These are phyloP conservation scores for Cymbidium sinense DNA, from an alignment of 106 monocot species.

Conservation along the genomic window DNA sequence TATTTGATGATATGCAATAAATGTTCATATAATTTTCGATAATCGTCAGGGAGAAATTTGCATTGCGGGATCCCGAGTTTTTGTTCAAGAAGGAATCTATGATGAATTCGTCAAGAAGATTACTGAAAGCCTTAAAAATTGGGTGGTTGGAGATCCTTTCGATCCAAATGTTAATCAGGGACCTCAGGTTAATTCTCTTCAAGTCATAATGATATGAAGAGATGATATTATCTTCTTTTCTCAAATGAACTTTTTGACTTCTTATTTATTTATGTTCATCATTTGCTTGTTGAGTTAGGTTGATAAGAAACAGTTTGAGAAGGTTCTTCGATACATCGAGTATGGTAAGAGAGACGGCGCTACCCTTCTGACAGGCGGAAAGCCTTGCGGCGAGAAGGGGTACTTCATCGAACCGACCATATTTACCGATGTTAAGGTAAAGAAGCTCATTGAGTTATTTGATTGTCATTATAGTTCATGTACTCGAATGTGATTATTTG, in stretches of 20 bases:
- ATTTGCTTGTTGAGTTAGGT: constrained; percentile 11
- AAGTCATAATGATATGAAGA: too few relatives aligned
- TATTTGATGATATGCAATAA: neutral
- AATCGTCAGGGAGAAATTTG: constrained; percentile 47
- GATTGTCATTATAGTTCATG: neutral
- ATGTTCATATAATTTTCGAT: neutral
- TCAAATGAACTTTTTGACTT: too few relatives aligned
- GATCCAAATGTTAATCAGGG: constrained; percentile 32
- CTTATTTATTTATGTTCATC: neutral
- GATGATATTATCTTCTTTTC: too few relatives aligned
- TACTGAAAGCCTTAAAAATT: constrained; percentile 29
- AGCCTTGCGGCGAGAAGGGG: constrained; percentile 40
- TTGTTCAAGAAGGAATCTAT: constrained; percentile 62
- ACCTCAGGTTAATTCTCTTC: constrained; percentile 7
- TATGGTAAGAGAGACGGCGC: constrained; percentile 38
- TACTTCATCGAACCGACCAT: constrained; percentile 63
- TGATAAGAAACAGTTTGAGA: constrained; percentile 46
- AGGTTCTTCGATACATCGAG: constrained; percentile 37
- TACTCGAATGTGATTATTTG: neutral
- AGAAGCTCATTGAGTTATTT: neutral
- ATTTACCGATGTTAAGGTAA: constrained; percentile 54
- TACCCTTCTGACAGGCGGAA: constrained; percentile 39
- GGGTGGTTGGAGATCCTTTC: constrained; percentile 57
- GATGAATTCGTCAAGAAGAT: constrained; percentile 39
- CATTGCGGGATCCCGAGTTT: constrained; percentile 42